phyloP scores from a whole-genome alignment of 345 rosid species.

The Salix dunnii region DNA sequence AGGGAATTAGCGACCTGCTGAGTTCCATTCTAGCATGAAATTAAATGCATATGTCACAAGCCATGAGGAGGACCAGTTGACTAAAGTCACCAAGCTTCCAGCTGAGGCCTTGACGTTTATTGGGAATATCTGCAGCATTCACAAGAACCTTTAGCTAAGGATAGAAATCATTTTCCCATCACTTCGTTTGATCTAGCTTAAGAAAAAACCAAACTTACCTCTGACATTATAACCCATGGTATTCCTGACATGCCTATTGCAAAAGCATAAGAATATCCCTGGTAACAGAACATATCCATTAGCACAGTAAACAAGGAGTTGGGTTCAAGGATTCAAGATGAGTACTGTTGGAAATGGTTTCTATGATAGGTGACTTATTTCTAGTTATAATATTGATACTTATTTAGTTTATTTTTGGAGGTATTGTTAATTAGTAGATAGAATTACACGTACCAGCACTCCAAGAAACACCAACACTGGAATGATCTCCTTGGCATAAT shows the following conservation, averaged over 20 bases:
- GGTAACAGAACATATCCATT: not conserved
- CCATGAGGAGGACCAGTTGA: not conserved
- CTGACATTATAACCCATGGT: conserved; percentile 81
- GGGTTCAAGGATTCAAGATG: no score
- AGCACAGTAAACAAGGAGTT: not conserved
- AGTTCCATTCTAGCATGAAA: not conserved
- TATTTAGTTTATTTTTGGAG: no score
- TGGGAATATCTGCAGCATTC: conserved; percentile 1
- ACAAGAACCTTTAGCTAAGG: not conserved
- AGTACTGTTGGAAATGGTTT: no score
- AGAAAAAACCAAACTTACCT: conserved; percentile 35
- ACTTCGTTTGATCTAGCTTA: not conserved
- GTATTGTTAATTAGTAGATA: no score
- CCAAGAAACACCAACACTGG: conserved; percentile 31
- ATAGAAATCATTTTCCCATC: no score
- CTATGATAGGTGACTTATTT: no score
- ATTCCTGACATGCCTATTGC: conserved; percentile 72
- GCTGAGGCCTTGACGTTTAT: not conserved
- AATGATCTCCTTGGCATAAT: conserved; percentile 21
- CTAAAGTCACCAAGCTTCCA: conserved; percentile 2
- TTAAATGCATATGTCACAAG: not conserved
- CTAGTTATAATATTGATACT: no score
- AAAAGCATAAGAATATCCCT: conserved; percentile 46
- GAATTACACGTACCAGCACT: conserved; percentile 29
- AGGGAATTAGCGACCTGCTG: not conserved